Evolutionary conservation across 2,329 filamentous ascomycete genomes (phyloP), one percentile per base, ranked within the genome.

Genomic region (Diaporthe helianthi): DNA sequence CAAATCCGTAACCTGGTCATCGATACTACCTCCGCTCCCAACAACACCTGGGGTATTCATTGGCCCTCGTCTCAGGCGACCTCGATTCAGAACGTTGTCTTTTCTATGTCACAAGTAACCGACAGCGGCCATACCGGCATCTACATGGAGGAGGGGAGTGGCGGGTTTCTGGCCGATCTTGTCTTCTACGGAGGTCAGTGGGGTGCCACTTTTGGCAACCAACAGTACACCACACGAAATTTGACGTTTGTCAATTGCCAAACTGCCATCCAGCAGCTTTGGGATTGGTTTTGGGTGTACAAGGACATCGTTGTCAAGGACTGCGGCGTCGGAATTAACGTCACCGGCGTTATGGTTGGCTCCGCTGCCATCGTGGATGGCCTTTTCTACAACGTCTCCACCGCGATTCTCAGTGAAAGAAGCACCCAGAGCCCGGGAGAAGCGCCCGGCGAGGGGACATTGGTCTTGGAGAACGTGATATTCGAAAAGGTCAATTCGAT

Each of bases 201-300:
- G 70, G 90, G 89, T 52, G 80, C 82, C 8, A 78, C 79, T 29
- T 77, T 86, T 17, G 90, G 90, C 22, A 91, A 90, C 75, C 90
- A 92, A 76, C 90, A 93, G 75, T 93, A 91, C 77, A 92, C 89
- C 10, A 87, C 87, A 44, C 84, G 89, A 8, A 92, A 92, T 75
- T 76, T 92, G 71, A 89, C 85, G 33, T 92, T 93, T 79, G 86
- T 86, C 72, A 82, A 85, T 70, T 87, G 87, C 72, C 83, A 89
- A 72, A 90, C 89, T 13, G 91, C 88, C 41, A 88, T 93, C 66
- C 87, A 84, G 76, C 89, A 92, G 82, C 86, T 90, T 71, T 93
- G 91, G 91, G 87, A 92, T 77, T 93, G 91, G 91, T 86, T 87
- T 2, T 93, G 90, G 89, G 89, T 88, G 6, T 91, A 92, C 82